Percentiles rank a stretch among this genome's conserved stretches.
Evolutionary conservation across 1,284 basidiomycete genomes (phyloP).

Genomic region (Tremellales sp.): DNA sequence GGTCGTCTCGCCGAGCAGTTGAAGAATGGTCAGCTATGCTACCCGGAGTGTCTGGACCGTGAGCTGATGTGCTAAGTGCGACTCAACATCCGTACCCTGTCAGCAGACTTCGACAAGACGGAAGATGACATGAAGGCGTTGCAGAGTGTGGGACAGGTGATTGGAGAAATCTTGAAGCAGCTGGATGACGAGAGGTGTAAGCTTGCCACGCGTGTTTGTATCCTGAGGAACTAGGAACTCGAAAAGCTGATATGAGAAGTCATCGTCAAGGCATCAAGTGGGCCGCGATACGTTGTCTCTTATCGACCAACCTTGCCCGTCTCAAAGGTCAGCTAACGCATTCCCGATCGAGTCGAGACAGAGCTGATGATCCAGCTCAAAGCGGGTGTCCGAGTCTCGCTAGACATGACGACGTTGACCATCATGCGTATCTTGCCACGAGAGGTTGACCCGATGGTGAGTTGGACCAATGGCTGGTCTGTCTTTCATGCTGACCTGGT

Average conservation of each 20-base stretch:
- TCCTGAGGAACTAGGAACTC: no score
- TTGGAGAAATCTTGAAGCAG: constrained; percentile 98
- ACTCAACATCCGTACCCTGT: constrained; percentile 67
- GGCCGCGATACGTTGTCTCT: constrained; percentile 98
- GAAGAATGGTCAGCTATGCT: constrained; percentile 67
- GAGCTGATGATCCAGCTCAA: constrained; percentile 62
- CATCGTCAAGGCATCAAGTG: constrained; percentile 98
- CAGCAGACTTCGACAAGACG: constrained; percentile 88
- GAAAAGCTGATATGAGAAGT: constrained; percentile 55
- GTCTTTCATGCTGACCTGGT: background rate
- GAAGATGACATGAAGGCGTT: constrained; percentile 99
- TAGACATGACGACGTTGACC: constrained; percentile 99
- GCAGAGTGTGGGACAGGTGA: constrained; percentile 98
- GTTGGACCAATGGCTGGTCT: constrained; percentile 4
- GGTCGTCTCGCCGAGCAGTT: constrained; percentile 74
- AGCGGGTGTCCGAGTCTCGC: constrained; percentile 87
- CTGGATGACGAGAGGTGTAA: constrained; percentile 94
- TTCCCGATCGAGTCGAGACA: no score
- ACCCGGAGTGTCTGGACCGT: background rate
- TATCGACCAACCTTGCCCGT: constrained; percentile 90
- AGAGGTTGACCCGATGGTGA: constrained; percentile 88
- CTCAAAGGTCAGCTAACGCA: constrained; percentile 58
- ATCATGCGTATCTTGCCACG: constrained; percentile 98
- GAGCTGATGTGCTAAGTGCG: constrained; percentile 32
- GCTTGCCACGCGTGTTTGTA: constrained; percentile 27